These are phyloP conservation scores for Crithidia expoeki DNA, from an alignment of 208 protist genomes.

Conservation along the genomic window DNA sequence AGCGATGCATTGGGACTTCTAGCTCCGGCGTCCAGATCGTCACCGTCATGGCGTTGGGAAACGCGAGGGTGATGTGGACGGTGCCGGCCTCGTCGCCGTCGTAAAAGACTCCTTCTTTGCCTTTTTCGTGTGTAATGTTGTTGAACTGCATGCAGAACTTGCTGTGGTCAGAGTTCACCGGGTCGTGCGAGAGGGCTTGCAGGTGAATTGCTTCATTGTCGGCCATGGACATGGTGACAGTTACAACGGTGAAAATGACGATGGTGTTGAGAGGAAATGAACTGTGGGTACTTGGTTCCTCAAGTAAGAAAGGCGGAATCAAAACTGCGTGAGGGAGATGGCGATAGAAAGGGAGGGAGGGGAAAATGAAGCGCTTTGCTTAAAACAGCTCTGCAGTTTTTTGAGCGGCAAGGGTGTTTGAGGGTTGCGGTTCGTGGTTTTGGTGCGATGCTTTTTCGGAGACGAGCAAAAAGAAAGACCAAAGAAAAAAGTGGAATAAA, in stretches of 20 bases:
- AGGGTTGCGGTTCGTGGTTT: too few relatives aligned
- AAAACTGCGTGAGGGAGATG: too few relatives aligned
- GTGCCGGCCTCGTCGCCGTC: not conserved
- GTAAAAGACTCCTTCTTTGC: not conserved
- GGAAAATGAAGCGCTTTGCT: too few relatives aligned
- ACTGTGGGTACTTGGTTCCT: too few relatives aligned
- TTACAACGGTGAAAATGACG: not conserved
- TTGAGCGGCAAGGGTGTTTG: too few relatives aligned
- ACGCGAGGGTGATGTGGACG: not conserved
- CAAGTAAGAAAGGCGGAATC: too few relatives aligned
- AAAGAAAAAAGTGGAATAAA: too few relatives aligned
- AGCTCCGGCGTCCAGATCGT: not conserved
- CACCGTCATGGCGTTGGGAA: not conserved
- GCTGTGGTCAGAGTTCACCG: conserved; percentile 14
- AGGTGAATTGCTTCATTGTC: conserved; percentile 1
- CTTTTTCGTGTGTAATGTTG: not conserved
- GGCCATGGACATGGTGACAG: not conserved
- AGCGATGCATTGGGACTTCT: not conserved
- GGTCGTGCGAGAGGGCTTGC: conserved; percentile 9
- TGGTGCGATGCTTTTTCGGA: too few relatives aligned
- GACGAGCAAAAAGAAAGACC: too few relatives aligned
- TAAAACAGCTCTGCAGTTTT: too few relatives aligned
- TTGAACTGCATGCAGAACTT: conserved; percentile 12
- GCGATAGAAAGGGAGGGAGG: too few relatives aligned
- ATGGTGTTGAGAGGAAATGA: too few relatives aligned